Conservation (phyloP, 768 basidiomycete species). For the Phlebiopsis flavidoalba region DNA sequence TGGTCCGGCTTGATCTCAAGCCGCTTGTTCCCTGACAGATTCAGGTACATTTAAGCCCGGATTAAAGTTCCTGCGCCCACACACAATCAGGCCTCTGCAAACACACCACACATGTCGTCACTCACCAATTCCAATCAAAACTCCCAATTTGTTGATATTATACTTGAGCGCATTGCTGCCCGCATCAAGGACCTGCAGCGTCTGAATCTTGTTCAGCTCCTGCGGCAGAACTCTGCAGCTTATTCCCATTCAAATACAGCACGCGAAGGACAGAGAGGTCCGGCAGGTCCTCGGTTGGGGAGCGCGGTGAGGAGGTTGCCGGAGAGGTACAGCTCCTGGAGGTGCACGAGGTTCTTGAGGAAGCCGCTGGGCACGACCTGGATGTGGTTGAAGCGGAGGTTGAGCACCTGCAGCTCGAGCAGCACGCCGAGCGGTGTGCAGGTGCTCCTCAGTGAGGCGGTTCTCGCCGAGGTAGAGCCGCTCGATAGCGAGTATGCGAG, state of each 20-base stretch:
- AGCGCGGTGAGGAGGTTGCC: constrained; percentile 87
- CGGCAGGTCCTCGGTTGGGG: constrained; percentile 87
- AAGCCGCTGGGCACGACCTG: constrained; percentile 80
- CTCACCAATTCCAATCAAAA: constrained; percentile 99
- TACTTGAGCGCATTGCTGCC: constrained; percentile 94
- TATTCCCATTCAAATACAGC: constrained; percentile 91
- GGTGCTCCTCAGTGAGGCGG: constrained; percentile 69
- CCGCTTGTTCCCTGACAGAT: constrained; percentile 94
- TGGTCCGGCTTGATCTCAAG: constrained; percentile 87
- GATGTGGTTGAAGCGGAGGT: constrained; percentile 95
- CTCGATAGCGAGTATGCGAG: constrained; percentile 69
- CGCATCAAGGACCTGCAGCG: constrained; percentile 79
- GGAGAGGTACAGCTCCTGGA: constrained; percentile 88
- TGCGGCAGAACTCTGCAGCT: constrained; percentile 87
- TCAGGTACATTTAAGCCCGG: constrained; percentile 88
- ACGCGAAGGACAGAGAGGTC: constrained; percentile 66
- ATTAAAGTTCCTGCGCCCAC: constrained; percentile 83
- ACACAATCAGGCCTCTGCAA: neutral
- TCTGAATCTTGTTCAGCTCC: constrained; percentile 80
- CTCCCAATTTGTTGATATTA: constrained; percentile 96
- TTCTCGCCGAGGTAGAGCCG: constrained; percentile 90
- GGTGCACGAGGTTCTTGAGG: constrained; percentile 59
- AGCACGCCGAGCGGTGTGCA: constrained; percentile 73
- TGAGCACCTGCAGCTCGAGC: constrained; percentile 74
- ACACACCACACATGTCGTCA: neutral